Evolutionary conservation across 2,329 filamentous ascomycete species (phyloP).

Genomic region (Hymenoscyphus scutula): DNA sequence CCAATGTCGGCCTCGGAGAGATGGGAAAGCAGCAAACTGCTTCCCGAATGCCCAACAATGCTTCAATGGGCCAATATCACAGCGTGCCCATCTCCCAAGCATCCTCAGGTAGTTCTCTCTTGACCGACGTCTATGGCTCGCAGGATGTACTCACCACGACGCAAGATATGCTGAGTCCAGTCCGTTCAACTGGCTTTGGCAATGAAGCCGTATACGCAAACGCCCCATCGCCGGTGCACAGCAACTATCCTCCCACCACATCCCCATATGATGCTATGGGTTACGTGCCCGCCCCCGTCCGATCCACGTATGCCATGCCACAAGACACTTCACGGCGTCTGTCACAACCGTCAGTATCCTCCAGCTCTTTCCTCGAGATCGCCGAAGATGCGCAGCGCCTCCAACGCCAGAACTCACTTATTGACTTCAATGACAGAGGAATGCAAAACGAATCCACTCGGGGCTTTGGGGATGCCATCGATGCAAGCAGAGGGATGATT

Average conservation of each 20-base stretch:
- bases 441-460: slow-evolving; percentile 57
- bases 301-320: slow-evolving; percentile 56
- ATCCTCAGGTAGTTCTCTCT: slow-evolving; percentile 68
- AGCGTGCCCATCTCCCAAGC: slow-evolving; percentile 71
- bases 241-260: slow-evolving; percentile 40
- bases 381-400: slow-evolving; percentile 28
- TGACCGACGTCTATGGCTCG: slow-evolving; percentile 54
- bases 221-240: slow-evolving; percentile 51
- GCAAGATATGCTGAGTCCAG: slow-evolving; percentile 72
- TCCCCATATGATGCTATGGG: slow-evolving; percentile 74
- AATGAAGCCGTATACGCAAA: slow-evolving; percentile 63
- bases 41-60: slow-evolving; percentile 56
- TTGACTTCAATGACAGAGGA: slow-evolving; percentile 62
- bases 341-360: slow-evolving; percentile 78
- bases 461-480: slow-evolving; percentile 83
- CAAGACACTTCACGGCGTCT: slow-evolving; percentile 62
- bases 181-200: slow-evolving; percentile 63
- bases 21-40: slow-evolving; percentile 52
- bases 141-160: slow-evolving; percentile 67
- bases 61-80: slow-evolving; percentile 67
- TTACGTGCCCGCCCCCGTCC: slow-evolving; percentile 65
- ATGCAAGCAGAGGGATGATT: slow-evolving; percentile 91
- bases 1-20: slow-evolving; percentile 55
- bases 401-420: slow-evolving; percentile 58
- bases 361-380: slow-evolving; percentile 45